phyloP scores from a whole-genome alignment of 208 protist species.

The Leishmania major region DNA sequence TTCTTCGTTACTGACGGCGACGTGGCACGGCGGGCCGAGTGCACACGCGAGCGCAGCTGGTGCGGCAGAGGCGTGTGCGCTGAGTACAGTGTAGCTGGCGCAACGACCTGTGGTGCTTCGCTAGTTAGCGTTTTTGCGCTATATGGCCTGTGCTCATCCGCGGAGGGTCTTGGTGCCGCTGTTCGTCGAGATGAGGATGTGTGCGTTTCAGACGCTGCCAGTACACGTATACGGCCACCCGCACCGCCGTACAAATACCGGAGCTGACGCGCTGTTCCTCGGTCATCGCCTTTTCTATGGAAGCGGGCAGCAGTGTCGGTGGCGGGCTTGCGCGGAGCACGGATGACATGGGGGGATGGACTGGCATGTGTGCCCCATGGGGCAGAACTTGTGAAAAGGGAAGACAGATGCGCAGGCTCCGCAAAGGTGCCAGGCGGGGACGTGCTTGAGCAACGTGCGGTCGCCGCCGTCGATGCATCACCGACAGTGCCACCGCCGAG shows the following conservation, averaged over 20 bases:
- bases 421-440: neutral
- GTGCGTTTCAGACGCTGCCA: neutral
- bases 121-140: neutral
- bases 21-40: neutral
- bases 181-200: neutral
- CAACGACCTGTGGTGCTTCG: neutral
- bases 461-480: neutral
- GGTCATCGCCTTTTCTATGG: neutral
- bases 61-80: constrained; percentile 14
- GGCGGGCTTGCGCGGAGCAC: neutral
- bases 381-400: neutral
- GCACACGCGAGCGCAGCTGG: constrained; percentile 21
- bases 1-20: neutral
- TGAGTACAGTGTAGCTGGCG: neutral
- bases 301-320: neutral
- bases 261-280: neutral
- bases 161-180: neutral
- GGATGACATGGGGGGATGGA: neutral
- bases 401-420: too few relatives aligned
- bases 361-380: neutral
- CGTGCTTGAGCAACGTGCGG: neutral
- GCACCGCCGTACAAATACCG: constrained; percentile 4
- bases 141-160: neutral
- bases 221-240: neutral
- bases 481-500: constrained; percentile 13